phyloP scores from a whole-genome alignment of 2,329 filamentous ascomycete species.

The Ramularia collo-cygni region DNA sequence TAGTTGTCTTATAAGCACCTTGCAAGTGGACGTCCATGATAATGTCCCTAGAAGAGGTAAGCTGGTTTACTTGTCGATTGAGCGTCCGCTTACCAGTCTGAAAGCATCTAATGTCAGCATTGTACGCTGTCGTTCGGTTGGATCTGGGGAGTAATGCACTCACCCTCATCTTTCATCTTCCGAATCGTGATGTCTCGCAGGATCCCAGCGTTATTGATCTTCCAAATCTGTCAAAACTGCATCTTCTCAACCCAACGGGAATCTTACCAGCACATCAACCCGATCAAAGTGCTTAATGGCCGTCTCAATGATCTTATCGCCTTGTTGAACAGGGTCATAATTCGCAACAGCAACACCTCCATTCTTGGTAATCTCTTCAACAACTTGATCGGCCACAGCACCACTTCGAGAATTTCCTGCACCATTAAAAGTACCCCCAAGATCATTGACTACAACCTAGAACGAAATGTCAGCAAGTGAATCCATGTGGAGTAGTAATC shows the following conservation, averaged over 20 bases:
- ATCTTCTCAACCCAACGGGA: background rate
- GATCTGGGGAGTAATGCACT: too few species aligned
- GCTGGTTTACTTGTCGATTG: too few species aligned
- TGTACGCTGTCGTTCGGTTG: too few species aligned
- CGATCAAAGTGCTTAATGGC: constrained; percentile 73
- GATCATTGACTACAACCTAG: constrained; percentile 81
- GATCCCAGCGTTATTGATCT: constrained; percentile 92
- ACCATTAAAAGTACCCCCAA: constrained; percentile 85
- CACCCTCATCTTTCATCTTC: constrained; percentile 87
- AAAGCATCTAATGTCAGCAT: too few species aligned
- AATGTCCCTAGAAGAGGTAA: constrained; percentile 61
- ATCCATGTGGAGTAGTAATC: too few species aligned
- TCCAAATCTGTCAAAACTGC: too few species aligned
- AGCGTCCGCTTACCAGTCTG: too few species aligned
- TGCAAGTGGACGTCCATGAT: constrained; percentile 85
- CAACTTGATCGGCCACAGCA: constrained; percentile 66
- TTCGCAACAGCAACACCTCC: constrained; percentile 94
- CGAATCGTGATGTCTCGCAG: constrained; percentile 91
- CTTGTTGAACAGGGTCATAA: constrained; percentile 88
- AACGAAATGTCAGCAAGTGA: too few species aligned
- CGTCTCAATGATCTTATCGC: constrained; percentile 86
- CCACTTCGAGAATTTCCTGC: constrained; percentile 73
- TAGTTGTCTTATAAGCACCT: constrained; percentile 91
- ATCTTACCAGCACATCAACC: constrained; percentile 64
- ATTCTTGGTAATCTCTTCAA: constrained; percentile 71